These are phyloP conservation scores for Trifolium dubium DNA, from an alignment of 306 rosid genomes.

Conservation along the genomic window DNA sequence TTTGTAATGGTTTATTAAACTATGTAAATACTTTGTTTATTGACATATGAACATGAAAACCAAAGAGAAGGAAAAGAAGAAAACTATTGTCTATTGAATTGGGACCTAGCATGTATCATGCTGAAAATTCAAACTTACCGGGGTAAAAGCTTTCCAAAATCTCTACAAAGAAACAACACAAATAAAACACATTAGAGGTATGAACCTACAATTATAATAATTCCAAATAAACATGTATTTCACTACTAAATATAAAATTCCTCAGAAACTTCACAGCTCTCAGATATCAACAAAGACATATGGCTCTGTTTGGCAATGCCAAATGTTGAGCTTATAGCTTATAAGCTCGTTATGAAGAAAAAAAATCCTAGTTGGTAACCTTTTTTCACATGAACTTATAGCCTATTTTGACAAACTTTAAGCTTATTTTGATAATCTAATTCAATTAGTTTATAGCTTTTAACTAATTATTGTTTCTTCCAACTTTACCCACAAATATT, in stretches of 20 bases:
- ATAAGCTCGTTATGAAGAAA: no score
- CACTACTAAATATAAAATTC: background rate
- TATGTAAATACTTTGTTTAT: background rate
- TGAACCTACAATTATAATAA: background rate
- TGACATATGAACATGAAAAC: background rate
- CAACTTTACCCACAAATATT: no score
- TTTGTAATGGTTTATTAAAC: background rate
- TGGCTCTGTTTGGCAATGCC: no score
- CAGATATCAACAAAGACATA: background rate
- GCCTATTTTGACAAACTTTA: no score
- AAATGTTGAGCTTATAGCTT: no score
- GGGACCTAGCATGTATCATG: slow-evolving; percentile 2
- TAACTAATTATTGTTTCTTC: no score
- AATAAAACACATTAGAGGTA: background rate
- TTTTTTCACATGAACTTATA: no score
- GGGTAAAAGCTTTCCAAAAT: slow-evolving; percentile 7
- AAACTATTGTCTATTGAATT: background rate
- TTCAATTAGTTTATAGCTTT: no score
- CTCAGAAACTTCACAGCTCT: slow-evolving; percentile 6
- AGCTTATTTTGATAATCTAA: no score
- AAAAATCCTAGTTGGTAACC: no score
- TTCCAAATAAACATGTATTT: background rate
- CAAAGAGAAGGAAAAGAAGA: background rate
- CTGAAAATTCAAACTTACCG: slow-evolving; percentile 5
- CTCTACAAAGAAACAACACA: slow-evolving; percentile 21